Conservation (phyloP, 192 early-diverging fungal species). For the Podochytrium sp. region DNA sequence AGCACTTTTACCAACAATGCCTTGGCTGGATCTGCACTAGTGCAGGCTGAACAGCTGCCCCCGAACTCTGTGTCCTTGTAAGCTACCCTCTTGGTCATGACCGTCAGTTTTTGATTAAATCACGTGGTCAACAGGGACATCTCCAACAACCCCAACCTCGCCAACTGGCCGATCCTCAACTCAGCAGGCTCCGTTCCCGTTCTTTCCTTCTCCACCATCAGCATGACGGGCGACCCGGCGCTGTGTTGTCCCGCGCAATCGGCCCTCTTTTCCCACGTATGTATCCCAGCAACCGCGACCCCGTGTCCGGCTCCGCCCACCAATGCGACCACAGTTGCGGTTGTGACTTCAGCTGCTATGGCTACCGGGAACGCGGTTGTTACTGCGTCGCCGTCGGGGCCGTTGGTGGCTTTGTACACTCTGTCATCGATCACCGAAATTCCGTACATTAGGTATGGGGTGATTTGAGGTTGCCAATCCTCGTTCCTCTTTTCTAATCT, state of each 20-base stretch:
- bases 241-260: conserved; percentile 14
- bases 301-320: neutral
- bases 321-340: neutral
- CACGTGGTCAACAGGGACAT: conserved; percentile 14
- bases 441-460: neutral
- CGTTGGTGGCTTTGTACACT: too few species aligned
- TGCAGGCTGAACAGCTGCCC: conserved; percentile 3
- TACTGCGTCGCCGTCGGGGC: too few species aligned
- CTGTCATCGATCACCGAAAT: too few species aligned
- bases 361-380: neutral
- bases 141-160: conserved; percentile 21
- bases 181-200: neutral
- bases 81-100: neutral
- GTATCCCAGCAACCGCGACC: neutral
- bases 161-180: neutral
- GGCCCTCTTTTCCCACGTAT: neutral
- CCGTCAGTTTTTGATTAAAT: neutral
- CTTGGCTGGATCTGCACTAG: neutral
- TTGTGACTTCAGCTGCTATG: neutral
- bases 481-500: neutral
- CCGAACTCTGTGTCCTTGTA: neutral
- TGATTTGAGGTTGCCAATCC: neutral
- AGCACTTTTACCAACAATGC: conserved; percentile 27
- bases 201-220: conserved; percentile 7
- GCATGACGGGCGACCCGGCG: neutral